Conservation (phyloP, 2,329 filamentous ascomycete species). For the Claviceps fusiformis region DNA sequence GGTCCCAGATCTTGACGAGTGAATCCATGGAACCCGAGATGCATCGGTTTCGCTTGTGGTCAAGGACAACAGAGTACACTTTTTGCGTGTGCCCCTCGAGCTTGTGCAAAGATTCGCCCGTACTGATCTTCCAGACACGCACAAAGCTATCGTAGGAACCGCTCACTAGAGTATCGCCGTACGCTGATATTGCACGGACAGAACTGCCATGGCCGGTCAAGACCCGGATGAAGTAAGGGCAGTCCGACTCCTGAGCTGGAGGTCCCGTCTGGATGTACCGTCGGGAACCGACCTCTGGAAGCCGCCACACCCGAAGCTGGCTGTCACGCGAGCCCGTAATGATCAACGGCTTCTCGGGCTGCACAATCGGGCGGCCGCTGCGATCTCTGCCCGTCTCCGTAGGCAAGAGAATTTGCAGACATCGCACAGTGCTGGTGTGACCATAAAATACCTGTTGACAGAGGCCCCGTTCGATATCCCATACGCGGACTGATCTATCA, state of each 20-base stretch:
- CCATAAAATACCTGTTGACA: constrained; percentile 96
- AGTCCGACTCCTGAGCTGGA: constrained; percentile 61
- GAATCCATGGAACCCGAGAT: constrained; percentile 99
- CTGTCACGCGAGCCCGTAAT: constrained; percentile 96
- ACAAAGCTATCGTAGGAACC: constrained; percentile 95
- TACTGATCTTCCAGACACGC: constrained; percentile 94
- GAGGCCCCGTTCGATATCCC: constrained; percentile 88
- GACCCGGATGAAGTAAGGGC: constrained; percentile 86
- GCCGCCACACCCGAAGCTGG: constrained; percentile 83
- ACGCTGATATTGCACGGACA: constrained; percentile 86
- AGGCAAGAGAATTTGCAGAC: constrained; percentile 86
- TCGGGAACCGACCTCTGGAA: constrained; percentile 67
- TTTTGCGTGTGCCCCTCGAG: constrained; percentile 81
- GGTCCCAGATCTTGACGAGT: constrained; percentile 92
- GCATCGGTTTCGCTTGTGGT: constrained; percentile 82
- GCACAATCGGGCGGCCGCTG: constrained; percentile 67
- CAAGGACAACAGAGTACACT: constrained; percentile 92
- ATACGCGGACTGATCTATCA: constrained; percentile 94
- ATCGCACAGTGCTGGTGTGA: constrained; percentile 93
- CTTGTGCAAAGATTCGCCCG: constrained; percentile 73
- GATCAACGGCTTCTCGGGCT: constrained; percentile 88
- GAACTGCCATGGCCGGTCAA: constrained; percentile 82
- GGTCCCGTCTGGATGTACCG: constrained; percentile 69
- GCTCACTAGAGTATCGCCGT: constrained; percentile 91
- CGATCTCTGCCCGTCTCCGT: constrained; percentile 58